Conservation (phyloP, 495 filamentous ascomycete genomes). For the Terfezia claveryi region DNA sequence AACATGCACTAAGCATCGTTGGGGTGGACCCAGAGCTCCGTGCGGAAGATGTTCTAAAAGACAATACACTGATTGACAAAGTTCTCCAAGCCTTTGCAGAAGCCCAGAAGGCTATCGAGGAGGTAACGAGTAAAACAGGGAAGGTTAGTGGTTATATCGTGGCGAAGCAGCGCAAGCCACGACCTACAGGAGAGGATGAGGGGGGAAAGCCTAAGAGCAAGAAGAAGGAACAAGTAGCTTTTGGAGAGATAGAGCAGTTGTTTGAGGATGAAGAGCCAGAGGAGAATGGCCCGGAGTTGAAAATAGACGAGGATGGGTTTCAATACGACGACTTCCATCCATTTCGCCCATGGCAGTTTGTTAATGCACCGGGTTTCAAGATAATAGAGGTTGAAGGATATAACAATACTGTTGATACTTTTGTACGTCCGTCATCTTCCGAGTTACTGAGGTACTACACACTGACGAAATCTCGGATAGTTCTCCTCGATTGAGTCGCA, state of each 20-base stretch:
- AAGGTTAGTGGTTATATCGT: constrained; percentile 67
- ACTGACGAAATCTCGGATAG: neutral
- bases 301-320: constrained; percentile 21
- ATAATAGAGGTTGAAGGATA: constrained; percentile 61
- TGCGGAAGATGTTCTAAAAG: constrained; percentile 43
- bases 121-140: constrained; percentile 33
- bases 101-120: constrained; percentile 39
- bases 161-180: constrained; percentile 35
- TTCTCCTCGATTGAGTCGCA: constrained; percentile 92
- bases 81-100: constrained; percentile 43
- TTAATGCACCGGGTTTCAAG: constrained; percentile 35
- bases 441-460: too few relatives aligned
- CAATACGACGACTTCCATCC: constrained; percentile 93
- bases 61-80: constrained; percentile 37
- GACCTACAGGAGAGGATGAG: constrained; percentile 5
- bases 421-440: constrained; percentile 18
- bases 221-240: neutral
- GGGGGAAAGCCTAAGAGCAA: constrained; percentile 2
- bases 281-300: constrained; percentile 23
- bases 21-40: constrained; percentile 42
- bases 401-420: constrained; percentile 86
- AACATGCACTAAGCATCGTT: constrained; percentile 54
- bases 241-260: constrained; percentile 8
- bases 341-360: constrained; percentile 69
- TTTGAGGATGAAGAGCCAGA: constrained; percentile 12